A percentile compares a stretch with the other conserved stretches of the same genome.
Evolutionary conservation across 257 asterid species (phyloP).

Genomic region (Mentha longifolia): DNA sequence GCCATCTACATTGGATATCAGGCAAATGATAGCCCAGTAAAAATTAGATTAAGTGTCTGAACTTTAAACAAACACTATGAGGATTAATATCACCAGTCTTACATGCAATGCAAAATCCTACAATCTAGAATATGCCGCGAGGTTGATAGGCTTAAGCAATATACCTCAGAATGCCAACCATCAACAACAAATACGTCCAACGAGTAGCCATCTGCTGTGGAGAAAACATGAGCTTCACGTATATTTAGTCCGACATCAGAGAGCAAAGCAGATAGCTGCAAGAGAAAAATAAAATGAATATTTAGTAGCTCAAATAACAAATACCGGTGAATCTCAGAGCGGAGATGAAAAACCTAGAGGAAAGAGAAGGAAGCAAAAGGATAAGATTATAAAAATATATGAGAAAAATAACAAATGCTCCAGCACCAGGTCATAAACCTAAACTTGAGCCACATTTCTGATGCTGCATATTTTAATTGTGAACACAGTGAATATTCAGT

Average conservation of each 20-base stretch:
- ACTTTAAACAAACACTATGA: neutral
- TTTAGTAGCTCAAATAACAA: slow-evolving; percentile 7
- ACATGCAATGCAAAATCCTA: slow-evolving; percentile 15
- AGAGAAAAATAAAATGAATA: slow-evolving; percentile 23
- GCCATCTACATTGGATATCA: neutral
- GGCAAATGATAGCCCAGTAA: neutral
- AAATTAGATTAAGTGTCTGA: neutral
- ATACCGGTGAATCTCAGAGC: neutral
- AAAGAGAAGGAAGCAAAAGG: slow-evolving; percentile 5
- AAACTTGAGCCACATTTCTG: neutral
- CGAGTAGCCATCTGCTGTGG: slow-evolving; percentile 90
- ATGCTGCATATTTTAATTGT: slow-evolving; percentile 14
- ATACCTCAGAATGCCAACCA: slow-evolving; percentile 95
- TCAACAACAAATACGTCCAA: slow-evolving; percentile 93
- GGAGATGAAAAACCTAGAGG: neutral
- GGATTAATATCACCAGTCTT: neutral
- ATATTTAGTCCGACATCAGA: slow-evolving; percentile 93
- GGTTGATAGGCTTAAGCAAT: slow-evolving; percentile 33
- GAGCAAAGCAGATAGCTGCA: slow-evolving; percentile 95
- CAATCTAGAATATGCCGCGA: slow-evolving; percentile 17
- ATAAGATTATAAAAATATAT: neutral
- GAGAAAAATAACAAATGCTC: neutral
- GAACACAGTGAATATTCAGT: neutral
- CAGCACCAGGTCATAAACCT: slow-evolving; percentile 19
- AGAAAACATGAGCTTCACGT: slow-evolving; percentile 98